A percentile compares a stretch with the other conserved stretches of the same genome.
These are phyloP conservation scores for Prillingera fragicola DNA, from an alignment of 1,284 basidiomycete genomes.

Conservation along the genomic window DNA sequence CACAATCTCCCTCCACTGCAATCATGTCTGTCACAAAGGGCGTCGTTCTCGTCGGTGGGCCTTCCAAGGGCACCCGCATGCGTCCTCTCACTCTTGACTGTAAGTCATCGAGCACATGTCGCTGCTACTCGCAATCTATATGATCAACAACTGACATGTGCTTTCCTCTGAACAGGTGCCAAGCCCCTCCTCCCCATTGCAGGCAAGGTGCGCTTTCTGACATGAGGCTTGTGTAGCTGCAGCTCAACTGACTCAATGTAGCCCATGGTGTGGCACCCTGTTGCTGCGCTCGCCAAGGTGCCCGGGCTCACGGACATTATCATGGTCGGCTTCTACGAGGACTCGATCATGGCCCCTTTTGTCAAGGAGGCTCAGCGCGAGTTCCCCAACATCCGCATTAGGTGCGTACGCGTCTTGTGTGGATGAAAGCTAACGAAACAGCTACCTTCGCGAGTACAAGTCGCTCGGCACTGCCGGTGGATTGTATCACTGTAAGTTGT, in stretches of 20 bases:
- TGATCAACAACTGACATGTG: conserved; percentile 1
- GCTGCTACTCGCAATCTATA: background rate
- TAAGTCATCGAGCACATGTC: conserved; percentile 19
- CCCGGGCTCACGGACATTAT: conserved; percentile 50
- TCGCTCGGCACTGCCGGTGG: conserved; percentile 52
- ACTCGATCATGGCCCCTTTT: conserved; percentile 50
- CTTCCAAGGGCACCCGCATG: conserved; percentile 50
- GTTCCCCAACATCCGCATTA: conserved; percentile 51
- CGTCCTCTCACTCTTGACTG: conserved; percentile 51
- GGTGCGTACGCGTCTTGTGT: conserved; percentile 20
- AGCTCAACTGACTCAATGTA: too few species aligned
- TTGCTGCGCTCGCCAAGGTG: conserved; percentile 50
- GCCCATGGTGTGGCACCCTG: conserved; percentile 53
- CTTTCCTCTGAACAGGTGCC: conserved; percentile 33
- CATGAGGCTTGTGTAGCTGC: too few species aligned
- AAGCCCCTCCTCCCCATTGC: conserved; percentile 51
- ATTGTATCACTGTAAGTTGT: conserved; percentile 43
- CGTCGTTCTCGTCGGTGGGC: conserved; percentile 47
- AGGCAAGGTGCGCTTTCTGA: conserved; percentile 49
- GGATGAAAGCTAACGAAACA: conserved; percentile 13
- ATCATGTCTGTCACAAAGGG: conserved; percentile 44
- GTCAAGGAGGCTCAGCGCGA: conserved; percentile 51
- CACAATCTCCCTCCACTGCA: background rate
- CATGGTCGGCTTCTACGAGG: conserved; percentile 54
- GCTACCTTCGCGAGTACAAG: conserved; percentile 52